A percentile compares a stretch with the other conserved stretches of the same genome.
Conservation (phyloP, 371 early-diverging fungal species). For the Funneliformis caledonium region DNA sequence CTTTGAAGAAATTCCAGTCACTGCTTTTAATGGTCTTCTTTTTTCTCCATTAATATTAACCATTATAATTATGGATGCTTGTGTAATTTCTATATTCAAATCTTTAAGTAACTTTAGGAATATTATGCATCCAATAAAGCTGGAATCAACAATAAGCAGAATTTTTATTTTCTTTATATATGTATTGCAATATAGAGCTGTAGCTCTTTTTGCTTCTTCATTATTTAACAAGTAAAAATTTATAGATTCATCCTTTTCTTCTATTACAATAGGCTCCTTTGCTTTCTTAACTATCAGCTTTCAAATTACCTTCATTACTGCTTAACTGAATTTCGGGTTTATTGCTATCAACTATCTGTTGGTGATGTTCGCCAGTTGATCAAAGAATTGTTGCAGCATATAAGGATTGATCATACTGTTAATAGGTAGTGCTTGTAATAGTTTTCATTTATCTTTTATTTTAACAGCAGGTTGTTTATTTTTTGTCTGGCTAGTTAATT, state of each 20-base stretch:
- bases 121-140: not conserved
- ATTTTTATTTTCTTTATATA: not conserved
- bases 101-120: not conserved
- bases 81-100: not conserved
- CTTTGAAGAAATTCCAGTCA: not conserved
- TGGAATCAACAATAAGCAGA: not conserved
- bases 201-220: no score
- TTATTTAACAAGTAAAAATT: no score
- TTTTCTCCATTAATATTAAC: not conserved
- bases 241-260: no score
- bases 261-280: no score
- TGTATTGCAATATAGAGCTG: not conserved
- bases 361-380: not conserved
- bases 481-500: no score
- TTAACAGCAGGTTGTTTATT: no score
- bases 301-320: no score
- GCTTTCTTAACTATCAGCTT: no score
- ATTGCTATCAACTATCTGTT: not conserved
- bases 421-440: no score
- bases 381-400: no score
- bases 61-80: not conserved
- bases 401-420: no score
- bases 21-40: not conserved
- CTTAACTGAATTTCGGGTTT: not conserved
- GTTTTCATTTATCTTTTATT: no score